A percentile compares a stretch with the other conserved stretches of the same genome.
Conservation (phyloP, 2,329 filamentous ascomycete genomes). For the Raffaelea ambrosiae region DNA sequence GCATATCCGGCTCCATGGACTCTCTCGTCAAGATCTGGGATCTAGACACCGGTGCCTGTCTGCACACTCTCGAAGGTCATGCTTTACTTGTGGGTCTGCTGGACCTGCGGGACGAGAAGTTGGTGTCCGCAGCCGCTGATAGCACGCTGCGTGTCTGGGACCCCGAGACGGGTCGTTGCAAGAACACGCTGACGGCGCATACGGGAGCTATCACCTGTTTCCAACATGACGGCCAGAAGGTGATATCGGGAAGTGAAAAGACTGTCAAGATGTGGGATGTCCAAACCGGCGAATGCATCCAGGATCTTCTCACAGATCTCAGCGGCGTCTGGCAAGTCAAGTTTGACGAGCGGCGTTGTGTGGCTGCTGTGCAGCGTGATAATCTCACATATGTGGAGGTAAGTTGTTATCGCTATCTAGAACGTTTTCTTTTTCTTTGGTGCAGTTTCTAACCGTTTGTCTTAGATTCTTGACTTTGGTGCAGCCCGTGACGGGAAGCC, state of each 20-base stretch:
- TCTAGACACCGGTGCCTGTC: conserved; percentile 71
- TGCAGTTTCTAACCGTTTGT: conserved; percentile 18
- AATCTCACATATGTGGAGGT: conserved; percentile 94
- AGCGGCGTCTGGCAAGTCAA: conserved; percentile 99
- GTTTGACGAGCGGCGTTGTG: conserved; percentile 90
- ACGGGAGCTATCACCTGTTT: conserved; percentile 98
- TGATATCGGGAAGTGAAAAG: conserved; percentile 91
- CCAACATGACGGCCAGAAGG: conserved; percentile 93
- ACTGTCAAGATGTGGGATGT: conserved; percentile 99
- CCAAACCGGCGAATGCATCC: conserved; percentile 80
- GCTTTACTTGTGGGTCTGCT: conserved; percentile 84
- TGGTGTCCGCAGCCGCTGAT: conserved; percentile 92
- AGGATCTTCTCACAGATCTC: conserved; percentile 85
- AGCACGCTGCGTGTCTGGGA: conserved; percentile 96
- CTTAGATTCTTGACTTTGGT: conserved; percentile 91
- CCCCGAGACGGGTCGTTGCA: conserved; percentile 83
- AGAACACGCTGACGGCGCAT: conserved; percentile 82
- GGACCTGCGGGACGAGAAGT: conserved; percentile 78
- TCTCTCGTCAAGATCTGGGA: conserved; percentile 98
- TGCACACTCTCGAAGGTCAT: conserved; percentile 90
- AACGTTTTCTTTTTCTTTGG: conserved; percentile 1
- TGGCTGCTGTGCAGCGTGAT: conserved; percentile 91
- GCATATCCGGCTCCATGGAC: conserved; percentile 98
- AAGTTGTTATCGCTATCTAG: conserved; percentile 22
- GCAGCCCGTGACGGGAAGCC: conserved; percentile 82